Evolutionary conservation across 768 basidiomycete genomes (phyloP).

Genomic region (Favolaschia claudopus): DNA sequence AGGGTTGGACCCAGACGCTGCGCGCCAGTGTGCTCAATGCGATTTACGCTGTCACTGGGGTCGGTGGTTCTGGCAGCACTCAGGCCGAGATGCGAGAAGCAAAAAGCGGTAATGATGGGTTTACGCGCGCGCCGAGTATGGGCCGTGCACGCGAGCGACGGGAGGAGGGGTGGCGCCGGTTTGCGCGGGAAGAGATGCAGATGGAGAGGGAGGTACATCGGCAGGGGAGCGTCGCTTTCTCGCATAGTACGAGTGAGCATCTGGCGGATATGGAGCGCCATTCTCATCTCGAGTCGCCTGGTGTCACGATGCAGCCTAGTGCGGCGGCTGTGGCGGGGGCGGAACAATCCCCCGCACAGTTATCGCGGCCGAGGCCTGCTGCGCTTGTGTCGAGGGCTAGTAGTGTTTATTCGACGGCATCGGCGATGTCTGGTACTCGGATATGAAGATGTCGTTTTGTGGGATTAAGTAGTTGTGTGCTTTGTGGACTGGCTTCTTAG

Average conservation of each 20-base stretch:
- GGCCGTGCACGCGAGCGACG: slow-evolving; percentile 6
- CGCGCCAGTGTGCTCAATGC: slow-evolving; percentile 18
- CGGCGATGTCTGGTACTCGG: slow-evolving; percentile 7
- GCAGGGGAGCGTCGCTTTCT: too few species aligned
- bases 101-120: slow-evolving; percentile 13
- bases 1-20: slow-evolving; percentile 18
- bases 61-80: background rate
- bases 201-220: background rate
- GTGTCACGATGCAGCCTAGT: background rate
- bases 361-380: slow-evolving; percentile 2
- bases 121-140: slow-evolving; percentile 21
- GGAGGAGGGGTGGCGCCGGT: slow-evolving; percentile 21
- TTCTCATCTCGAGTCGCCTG: background rate
- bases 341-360: slow-evolving; percentile 13
- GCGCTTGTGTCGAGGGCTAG: slow-evolving; percentile 8
- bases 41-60: slow-evolving; percentile 16
- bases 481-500: too few species aligned
- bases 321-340: background rate
- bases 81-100: background rate
- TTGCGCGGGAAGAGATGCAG: slow-evolving; percentile 1
- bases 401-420: slow-evolving; percentile 13
- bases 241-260: too few species aligned
- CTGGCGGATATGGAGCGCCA: too few species aligned
- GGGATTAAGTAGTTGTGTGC: too few species aligned
- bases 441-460: too few species aligned